Evolutionary conservation across 177 flowering plant genomes (phyloP).

Genomic region (Vitis hybrid): DNA sequence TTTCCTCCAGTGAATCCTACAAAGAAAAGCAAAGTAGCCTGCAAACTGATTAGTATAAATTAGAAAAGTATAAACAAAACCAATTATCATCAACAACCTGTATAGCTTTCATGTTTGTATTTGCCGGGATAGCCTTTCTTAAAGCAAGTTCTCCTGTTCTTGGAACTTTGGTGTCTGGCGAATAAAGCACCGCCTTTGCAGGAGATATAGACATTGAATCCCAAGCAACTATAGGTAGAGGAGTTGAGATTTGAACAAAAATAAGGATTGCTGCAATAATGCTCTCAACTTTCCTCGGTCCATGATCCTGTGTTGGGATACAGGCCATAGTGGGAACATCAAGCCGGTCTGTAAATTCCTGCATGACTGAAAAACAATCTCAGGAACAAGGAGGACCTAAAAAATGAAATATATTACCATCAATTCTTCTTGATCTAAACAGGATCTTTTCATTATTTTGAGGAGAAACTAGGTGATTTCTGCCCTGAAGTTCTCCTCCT

Average conservation of each 20-base stretch:
- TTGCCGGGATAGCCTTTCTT: constrained; percentile 90
- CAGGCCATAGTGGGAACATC: constrained; percentile 14
- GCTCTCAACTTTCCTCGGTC: constrained; percentile 39
- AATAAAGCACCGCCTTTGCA: constrained; percentile 85
- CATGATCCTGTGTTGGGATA: constrained; percentile 19
- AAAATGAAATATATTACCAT: background rate
- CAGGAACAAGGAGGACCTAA: constrained; percentile 1
- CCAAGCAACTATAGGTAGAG: constrained; percentile 44
- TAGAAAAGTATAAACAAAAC: background rate
- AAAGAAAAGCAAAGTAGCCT: constrained; percentile 11
- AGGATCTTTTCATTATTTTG: background rate
- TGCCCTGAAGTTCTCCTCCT: no score
- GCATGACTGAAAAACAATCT: constrained; percentile 35
- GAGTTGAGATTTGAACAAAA: constrained; percentile 54
- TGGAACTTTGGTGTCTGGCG: constrained; percentile 95
- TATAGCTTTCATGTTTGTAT: constrained; percentile 79
- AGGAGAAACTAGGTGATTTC: background rate
- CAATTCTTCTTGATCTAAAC: background rate
- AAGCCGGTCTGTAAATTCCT: constrained; percentile 33
- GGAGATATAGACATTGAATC: constrained; percentile 42
- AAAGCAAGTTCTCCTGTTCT: constrained; percentile 95
- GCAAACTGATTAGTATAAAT: constrained; percentile 8
- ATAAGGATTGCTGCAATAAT: constrained; percentile 45
- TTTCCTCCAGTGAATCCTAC: constrained; percentile 85
- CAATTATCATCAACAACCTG: constrained; percentile 48